Percentiles rank a stretch among this genome's conserved stretches.
Evolutionary conservation across 192 early-diverging fungal species (phyloP).

Genomic region (Ambispora gerdemannii): DNA sequence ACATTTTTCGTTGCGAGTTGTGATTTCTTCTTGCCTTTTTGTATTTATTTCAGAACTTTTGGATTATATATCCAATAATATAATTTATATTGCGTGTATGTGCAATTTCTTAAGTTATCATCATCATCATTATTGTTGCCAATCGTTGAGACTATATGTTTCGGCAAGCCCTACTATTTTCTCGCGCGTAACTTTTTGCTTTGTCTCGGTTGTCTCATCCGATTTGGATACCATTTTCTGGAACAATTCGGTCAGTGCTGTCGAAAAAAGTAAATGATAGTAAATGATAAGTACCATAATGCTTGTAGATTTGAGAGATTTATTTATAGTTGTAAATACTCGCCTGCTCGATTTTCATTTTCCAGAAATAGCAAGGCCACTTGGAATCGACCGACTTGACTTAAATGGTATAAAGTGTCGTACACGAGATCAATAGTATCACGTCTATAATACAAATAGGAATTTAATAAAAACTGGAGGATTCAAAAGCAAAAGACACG

Average conservation of each 20-base stretch:
- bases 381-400: not conserved
- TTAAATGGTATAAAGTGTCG: not conserved
- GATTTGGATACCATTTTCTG: not conserved
- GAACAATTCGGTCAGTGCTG: not conserved
- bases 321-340: too few species aligned
- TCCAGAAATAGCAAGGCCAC: not conserved
- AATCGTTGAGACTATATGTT: not conserved
- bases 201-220: not conserved
- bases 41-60: too few species aligned
- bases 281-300: not conserved
- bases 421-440: not conserved
- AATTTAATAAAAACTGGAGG: not conserved
- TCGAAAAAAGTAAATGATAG: not conserved
- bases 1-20: too few species aligned
- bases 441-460: not conserved
- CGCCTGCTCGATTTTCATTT: not conserved
- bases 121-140: too few species aligned
- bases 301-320: too few species aligned
- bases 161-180: not conserved
- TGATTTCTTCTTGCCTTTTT: too few species aligned
- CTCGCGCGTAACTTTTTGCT: not conserved
- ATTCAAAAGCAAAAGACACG: too few species aligned
- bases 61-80: too few species aligned
- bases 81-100: too few species aligned
- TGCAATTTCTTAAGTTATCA: too few species aligned